These are phyloP conservation scores for Backusella circina DNA, from an alignment of 192 early-diverging fungal species.

Conservation along the genomic window DNA sequence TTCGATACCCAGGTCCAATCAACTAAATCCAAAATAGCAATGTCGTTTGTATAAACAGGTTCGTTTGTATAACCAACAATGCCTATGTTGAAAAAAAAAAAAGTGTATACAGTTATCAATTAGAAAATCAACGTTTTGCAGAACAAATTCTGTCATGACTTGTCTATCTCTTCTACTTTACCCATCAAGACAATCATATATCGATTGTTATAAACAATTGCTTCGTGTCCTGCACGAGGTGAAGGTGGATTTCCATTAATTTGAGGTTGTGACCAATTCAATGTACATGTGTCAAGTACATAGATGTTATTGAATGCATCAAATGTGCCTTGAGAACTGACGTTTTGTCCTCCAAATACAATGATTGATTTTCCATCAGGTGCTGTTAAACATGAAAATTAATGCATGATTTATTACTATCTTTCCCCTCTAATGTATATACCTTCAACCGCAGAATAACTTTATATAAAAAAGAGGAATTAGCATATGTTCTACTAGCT, in stretches of 20 bases:
- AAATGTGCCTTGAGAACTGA: background rate
- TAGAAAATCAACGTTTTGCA: too few relatives aligned
- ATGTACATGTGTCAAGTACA: constrained; percentile 24
- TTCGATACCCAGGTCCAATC: constrained; percentile 21
- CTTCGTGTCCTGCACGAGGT: constrained; percentile 25
- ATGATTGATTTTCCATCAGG: constrained; percentile 18
- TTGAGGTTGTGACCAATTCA: constrained; percentile 12
- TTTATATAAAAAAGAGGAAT: background rate
- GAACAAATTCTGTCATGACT: too few relatives aligned
- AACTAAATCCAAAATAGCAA: constrained; percentile 18
- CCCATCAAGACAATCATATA: constrained; percentile 26
- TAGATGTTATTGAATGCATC: constrained; percentile 15
- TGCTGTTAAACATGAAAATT: background rate
- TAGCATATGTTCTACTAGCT: background rate
- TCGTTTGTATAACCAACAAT: background rate
- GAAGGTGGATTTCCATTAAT: constrained; percentile 7
- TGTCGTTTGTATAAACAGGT: constrained; percentile 7
- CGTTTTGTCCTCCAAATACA: constrained; percentile 9
- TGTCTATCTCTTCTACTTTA: too few relatives aligned
- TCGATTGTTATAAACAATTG: constrained; percentile 9
- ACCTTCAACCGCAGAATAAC: constrained; percentile 8
- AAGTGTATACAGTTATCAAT: background rate
- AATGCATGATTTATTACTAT: background rate
- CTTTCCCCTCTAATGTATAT: background rate
- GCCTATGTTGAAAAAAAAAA: background rate